Evolutionary conservation across 192 early-diverging fungal genomes (phyloP).

Genomic region (Nowakowskiella sp.): DNA sequence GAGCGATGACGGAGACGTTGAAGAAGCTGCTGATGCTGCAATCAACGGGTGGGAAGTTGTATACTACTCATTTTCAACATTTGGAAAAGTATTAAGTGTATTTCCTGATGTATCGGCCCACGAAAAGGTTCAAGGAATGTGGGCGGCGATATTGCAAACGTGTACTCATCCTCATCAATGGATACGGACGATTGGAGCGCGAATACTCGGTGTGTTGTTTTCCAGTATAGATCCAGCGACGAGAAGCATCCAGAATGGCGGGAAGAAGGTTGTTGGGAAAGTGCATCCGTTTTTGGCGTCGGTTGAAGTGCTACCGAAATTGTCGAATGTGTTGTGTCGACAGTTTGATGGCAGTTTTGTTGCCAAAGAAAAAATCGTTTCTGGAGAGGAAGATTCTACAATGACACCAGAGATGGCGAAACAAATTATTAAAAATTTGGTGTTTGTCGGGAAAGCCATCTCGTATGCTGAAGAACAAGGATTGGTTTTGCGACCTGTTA

Average conservation of each 20-base stretch:
- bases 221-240: slow-evolving; percentile 52
- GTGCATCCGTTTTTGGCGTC: slow-evolving; percentile 24
- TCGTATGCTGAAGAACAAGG: background rate
- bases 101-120: slow-evolving; percentile 43
- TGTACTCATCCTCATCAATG: slow-evolving; percentile 80
- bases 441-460: slow-evolving; percentile 73
- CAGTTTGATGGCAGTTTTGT: slow-evolving; percentile 57
- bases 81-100: slow-evolving; percentile 21
- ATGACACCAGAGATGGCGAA: slow-evolving; percentile 66
- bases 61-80: background rate
- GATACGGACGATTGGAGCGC: slow-evolving; percentile 65
- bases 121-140: slow-evolving; percentile 14
- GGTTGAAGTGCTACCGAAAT: slow-evolving; percentile 31
- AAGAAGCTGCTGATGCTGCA: background rate
- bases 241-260: background rate
- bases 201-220: slow-evolving; percentile 74
- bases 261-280: slow-evolving; percentile 8
- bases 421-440: slow-evolving; percentile 89
- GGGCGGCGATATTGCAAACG: slow-evolving; percentile 20
- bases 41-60: background rate
- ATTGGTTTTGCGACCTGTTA: slow-evolving; percentile 9
- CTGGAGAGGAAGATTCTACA: slow-evolving; percentile 30
- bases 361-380: no score
- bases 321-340: slow-evolving; percentile 45
- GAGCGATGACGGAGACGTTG: background rate